Evolutionary conservation across 495 filamentous ascomycete genomes (phyloP), one percentile per base, ranked within the genome.

Genomic region (Podospora appendiculata): DNA sequence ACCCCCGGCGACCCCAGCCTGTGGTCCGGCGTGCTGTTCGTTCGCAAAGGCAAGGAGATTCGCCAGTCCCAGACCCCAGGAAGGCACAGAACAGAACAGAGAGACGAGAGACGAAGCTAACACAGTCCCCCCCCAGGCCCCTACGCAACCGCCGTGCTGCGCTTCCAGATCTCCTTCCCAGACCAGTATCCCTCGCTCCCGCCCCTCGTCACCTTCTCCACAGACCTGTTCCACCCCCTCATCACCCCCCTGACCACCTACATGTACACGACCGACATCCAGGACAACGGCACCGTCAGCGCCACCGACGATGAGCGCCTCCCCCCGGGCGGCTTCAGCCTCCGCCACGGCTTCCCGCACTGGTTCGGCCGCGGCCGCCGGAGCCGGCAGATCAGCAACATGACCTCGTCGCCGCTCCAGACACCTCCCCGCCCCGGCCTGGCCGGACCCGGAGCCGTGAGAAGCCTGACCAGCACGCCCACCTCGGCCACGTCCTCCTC

Each of bases 171-270:
- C 57, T 83, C 82, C 47, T 96, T 96, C 64, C 89, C 93, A 8
- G 71, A 84, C 55, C 75, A 75, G 25, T 96, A 95, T 62, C 93
- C 93, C 5, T 69, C 75, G 34, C 69, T 85, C 8, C 88, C 93
- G 40, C 93, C 93, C 6, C 74, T 89, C 5, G 82, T 98, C 45
- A 91, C 83, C 40, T 95, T 98, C 65, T 74, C 80, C 32, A 93
- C 87, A 41, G 92, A 96, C 58, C 83, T 96, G 48, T 98, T 96
- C 66, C 92, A 98, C 68, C 93, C 92, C 11, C 77, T 98, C 25
- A 83, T 97, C 60, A 86, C 90, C 3, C 89, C 92, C 16, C 75
- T 92, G 12, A 95, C 89, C 6, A 94, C 89, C 3, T 89, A 94
- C 67, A 91, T 89, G 53, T 93, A 92, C 71, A 85, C 87, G 44